Percentiles rank a stretch among this genome's conserved stretches.
Evolutionary conservation across 768 basidiomycete genomes (phyloP).

Genomic region (Pulveroboletus sp.): DNA sequence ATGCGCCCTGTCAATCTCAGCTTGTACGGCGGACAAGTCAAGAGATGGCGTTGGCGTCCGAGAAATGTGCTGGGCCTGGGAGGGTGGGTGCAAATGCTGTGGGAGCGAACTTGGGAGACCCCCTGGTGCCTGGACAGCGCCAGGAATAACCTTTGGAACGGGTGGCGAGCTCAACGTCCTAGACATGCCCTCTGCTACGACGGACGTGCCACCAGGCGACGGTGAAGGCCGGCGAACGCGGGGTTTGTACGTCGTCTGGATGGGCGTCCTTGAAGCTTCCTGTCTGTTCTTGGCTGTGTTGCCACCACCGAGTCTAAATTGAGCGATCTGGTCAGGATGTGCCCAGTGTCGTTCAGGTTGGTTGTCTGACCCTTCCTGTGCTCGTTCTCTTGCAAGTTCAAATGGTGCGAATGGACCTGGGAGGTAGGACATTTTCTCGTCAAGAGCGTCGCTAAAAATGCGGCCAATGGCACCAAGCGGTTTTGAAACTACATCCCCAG

Average conservation of each 20-base stretch:
- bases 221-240: conserved; percentile 55
- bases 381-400: conserved; percentile 53
- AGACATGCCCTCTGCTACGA: conserved; percentile 46
- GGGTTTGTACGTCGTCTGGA: conserved; percentile 70
- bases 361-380: conserved; percentile 34
- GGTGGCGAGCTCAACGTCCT: conserved; percentile 1
- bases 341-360: conserved; percentile 36
- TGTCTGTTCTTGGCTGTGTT: conserved; percentile 29
- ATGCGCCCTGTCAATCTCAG: conserved; percentile 74
- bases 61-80: conserved; percentile 56
- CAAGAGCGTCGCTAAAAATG: conserved; percentile 81
- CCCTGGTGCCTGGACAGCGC: conserved; percentile 43
- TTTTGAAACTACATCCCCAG: conserved; percentile 86
- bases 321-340: conserved; percentile 35
- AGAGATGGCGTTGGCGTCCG: conserved; percentile 66
- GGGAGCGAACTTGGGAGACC: conserved; percentile 19
- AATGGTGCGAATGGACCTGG: conserved; percentile 69
- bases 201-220: conserved; percentile 13
- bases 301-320: conserved; percentile 29
- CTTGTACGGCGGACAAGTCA: conserved; percentile 65
- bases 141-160: conserved; percentile 30
- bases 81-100: conserved; percentile 31
- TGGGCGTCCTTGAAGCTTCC: conserved; percentile 23
- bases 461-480: conserved; percentile 85
- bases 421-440: conserved; percentile 60